A percentile compares a stretch with the other conserved stretches of the same genome.
phyloP scores from a whole-genome alignment of 2,329 filamentous ascomycete genomes.

The Aureobasidium lini region DNA sequence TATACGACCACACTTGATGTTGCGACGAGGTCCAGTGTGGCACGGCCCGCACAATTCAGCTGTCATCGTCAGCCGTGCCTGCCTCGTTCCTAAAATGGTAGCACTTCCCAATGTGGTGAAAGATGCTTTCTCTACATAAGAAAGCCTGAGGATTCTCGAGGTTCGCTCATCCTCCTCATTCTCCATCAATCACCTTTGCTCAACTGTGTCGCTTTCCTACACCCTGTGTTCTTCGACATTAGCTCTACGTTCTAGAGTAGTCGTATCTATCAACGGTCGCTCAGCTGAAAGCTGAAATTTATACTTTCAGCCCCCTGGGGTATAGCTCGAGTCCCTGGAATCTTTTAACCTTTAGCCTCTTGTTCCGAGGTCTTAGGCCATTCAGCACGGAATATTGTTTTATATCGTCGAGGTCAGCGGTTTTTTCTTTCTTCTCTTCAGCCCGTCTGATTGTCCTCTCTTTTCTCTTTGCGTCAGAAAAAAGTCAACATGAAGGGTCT shows the following conservation, averaged over 20 bases:
- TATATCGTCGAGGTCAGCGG: constrained; percentile 2
- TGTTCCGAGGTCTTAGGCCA: not conserved
- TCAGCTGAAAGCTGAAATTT: constrained; percentile 8
- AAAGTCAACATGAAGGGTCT: constrained; percentile 4
- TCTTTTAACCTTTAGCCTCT: not conserved
- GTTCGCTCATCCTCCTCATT: not conserved
- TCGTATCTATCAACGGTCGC: not conserved
- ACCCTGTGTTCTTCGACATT: not conserved
- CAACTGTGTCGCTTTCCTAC: not conserved
- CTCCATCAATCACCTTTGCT: not conserved
- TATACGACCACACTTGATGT: not conserved
- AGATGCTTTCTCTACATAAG: not conserved
- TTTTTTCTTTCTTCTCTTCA: not conserved
- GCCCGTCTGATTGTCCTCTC: not conserved
- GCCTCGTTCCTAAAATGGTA: constrained; percentile 2
- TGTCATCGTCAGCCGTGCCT: constrained; percentile 6
- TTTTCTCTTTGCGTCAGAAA: not conserved
- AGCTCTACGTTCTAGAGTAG: not conserved
- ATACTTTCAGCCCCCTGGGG: constrained; percentile 7
- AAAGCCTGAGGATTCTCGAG: not conserved
- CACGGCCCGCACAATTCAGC: not conserved
- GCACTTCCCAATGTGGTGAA: not conserved
- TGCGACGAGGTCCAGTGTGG: not conserved
- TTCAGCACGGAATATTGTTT: not conserved
- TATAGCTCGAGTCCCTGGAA: not conserved